Base-by-base conservation (phyloP, 768 basidiomycete genomes). In the Boletus bicolor region DNA sequence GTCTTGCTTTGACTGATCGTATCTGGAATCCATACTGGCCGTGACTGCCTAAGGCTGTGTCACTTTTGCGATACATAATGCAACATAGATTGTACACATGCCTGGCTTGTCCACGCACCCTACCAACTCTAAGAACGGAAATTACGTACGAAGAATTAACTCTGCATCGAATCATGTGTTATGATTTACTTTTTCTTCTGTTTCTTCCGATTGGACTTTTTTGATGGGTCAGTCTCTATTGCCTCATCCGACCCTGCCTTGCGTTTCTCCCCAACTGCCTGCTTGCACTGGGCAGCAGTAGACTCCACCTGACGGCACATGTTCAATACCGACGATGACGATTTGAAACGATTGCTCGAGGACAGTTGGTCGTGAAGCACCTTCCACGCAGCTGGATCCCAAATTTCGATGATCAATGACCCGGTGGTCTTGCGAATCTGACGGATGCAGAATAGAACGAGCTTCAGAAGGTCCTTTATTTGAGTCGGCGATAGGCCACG, bases 401-500 rank as follows among this genome's bases (percentile, higher is more conserved):
- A 96, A 5, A 78, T 70, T 5, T 67, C 60, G 11, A 65, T 58
- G 4, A 69, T 64, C 15, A 69, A 69, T 0, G 71, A 55, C 32
- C 63, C 46, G 78, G 65, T 8, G 79, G 78, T 53, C 82, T 84
- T 55, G 56, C 55, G 68, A 1, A 85, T 82, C 56, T 85, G 83
- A 51, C 91, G 84, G n/a, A 85, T 75, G 47, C 82, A 82, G 19
- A 78, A 65, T 28, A 91, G 73, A 0, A 77, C 85, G 49, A 89
- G 72, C 70, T 91, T 94, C 54, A 93, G 69, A 19, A 93, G 68
- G n/a, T 89, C 87, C 72, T 92, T 96, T 64, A 88, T 65, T 58
- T 92, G 89, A 1, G 82, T 68, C 2, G 86, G 76, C 15, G 82
- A 84, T 42, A 86, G 68, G 10, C 74, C 63, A 39, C 66, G 59